Conservation (phyloP, 2,329 filamentous ascomycete species). For the Fusarium ambrosium region DNA sequence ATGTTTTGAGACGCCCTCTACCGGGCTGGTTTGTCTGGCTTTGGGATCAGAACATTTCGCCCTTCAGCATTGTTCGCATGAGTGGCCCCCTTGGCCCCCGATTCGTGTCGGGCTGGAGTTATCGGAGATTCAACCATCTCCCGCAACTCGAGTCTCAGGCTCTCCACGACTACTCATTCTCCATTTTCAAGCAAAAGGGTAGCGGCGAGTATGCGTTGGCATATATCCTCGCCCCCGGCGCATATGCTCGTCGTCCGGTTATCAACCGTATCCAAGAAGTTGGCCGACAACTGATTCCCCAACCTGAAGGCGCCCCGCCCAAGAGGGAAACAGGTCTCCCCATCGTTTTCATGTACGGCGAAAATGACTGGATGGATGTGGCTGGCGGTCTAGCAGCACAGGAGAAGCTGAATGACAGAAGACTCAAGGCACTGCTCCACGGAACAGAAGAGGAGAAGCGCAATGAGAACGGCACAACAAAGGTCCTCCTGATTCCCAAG, state of each 20-base stretch:
- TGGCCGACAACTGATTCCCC: constrained; percentile 75
- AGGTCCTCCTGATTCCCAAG: constrained; percentile 80
- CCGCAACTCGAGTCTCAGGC: constrained; percentile 83
- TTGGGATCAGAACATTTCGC: constrained; percentile 97
- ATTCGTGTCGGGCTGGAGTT: constrained; percentile 95
- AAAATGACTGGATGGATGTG: constrained; percentile 99
- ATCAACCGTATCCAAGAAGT: constrained; percentile 90
- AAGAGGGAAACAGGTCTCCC: constrained; percentile 77
- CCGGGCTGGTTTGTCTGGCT: constrained; percentile 92
- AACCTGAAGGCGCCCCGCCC: constrained; percentile 42
- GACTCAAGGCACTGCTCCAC: constrained; percentile 68
- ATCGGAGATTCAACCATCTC: constrained; percentile 90
- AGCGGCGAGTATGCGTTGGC: constrained; percentile 94
- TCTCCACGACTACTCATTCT: constrained; percentile 94
- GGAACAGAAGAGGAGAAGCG: constrained; percentile 77
- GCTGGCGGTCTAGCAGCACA: constrained; percentile 84
- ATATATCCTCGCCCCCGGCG: constrained; percentile 93
- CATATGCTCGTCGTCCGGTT: constrained; percentile 88
- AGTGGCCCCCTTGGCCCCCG: constrained; percentile 90
- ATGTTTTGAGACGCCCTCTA: constrained; percentile 66
- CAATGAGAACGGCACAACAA: constrained; percentile 83
- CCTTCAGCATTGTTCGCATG: constrained; percentile 91
- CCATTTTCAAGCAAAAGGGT: constrained; percentile 91
- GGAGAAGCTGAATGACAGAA: constrained; percentile 81
- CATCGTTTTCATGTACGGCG: constrained; percentile 94